Evolutionary conservation across 306 rosid genomes (phyloP).

Genomic region (Glycine tomentella): DNA sequence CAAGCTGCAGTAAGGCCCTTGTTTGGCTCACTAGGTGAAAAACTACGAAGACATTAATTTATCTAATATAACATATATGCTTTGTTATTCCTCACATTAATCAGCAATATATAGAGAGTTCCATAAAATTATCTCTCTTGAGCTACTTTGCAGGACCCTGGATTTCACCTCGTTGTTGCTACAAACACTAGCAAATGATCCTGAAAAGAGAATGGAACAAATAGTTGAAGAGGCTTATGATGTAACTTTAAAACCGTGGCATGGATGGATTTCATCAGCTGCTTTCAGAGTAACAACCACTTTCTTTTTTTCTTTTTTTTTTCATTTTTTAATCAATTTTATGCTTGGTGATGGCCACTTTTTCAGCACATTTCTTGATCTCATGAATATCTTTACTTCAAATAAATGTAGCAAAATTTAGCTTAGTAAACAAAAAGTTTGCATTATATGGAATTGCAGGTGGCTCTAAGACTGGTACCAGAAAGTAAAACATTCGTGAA

Average conservation of each 20-base stretch:
- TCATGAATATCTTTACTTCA: background rate
- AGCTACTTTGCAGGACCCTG: conserved; percentile 61
- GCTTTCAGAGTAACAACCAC: conserved; percentile 71
- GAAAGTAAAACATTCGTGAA: conserved; percentile 61
- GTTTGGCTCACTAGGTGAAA: conserved; percentile 88
- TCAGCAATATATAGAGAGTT: background rate
- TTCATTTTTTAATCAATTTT: conserved; percentile 4
- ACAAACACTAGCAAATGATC: conserved; percentile 58
- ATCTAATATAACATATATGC: background rate
- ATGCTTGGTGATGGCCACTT: background rate
- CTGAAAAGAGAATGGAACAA: conserved; percentile 67
- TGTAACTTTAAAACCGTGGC: conserved; percentile 80
- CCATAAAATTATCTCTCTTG: background rate
- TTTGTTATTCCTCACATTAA: background rate
- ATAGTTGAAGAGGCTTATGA: conserved; percentile 76
- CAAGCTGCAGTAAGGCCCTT: conserved; percentile 78
- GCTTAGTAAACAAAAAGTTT: background rate
- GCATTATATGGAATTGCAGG: conserved; percentile 55
- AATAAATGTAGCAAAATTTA: background rate
- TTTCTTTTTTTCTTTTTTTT: background rate
- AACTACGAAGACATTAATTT: background rate
- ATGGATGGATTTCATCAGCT: conserved; percentile 94
- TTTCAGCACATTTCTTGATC: background rate
- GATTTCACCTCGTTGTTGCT: conserved; percentile 71
- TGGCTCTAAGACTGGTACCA: conserved; percentile 85